Conservation (phyloP, 179 eudicot genomes). For the Beta macrorhiza region DNA sequence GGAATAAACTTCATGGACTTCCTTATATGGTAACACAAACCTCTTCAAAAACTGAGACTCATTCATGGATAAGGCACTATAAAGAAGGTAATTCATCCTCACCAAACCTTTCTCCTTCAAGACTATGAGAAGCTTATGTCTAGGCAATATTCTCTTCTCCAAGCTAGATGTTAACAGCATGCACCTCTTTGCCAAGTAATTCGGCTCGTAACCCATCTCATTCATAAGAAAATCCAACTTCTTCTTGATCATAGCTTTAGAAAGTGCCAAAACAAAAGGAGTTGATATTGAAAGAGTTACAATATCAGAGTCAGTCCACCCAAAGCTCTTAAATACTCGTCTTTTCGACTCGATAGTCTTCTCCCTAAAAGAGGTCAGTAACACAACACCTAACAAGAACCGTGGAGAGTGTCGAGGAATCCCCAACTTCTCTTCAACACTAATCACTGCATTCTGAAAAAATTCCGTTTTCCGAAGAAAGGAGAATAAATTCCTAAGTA, state of each 20-base stretch:
- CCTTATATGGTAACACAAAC: conserved; percentile 30
- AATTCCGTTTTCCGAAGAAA: background rate
- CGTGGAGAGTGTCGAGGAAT: conserved; percentile 12
- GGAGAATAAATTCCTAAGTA: background rate
- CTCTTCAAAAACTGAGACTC: conserved; percentile 25
- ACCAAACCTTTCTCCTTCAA: conserved; percentile 27
- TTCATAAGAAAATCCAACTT: conserved; percentile 34
- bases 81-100: conserved; percentile 7
- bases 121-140: conserved; percentile 21
- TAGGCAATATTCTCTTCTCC: conserved; percentile 35
- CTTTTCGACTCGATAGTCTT: conserved; percentile 22
- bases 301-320: conserved; percentile 37
- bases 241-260: conserved; percentile 26
- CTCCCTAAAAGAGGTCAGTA: background rate
- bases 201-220: conserved; percentile 34
- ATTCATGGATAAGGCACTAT: background rate
- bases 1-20: conserved; percentile 22
- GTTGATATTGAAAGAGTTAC: conserved; percentile 3
- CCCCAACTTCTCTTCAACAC: conserved; percentile 31
- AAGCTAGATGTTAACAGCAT: conserved; percentile 24
- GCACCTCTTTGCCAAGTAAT: conserved; percentile 12
- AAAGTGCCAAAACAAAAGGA: conserved; percentile 19
- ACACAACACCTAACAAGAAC: conserved; percentile 27
- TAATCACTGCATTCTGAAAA: conserved; percentile 8
- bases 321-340: conserved; percentile 35